Conservation (phyloP, 2,329 filamentous ascomycete species). For the Uncinocarpus reesii region DNA sequence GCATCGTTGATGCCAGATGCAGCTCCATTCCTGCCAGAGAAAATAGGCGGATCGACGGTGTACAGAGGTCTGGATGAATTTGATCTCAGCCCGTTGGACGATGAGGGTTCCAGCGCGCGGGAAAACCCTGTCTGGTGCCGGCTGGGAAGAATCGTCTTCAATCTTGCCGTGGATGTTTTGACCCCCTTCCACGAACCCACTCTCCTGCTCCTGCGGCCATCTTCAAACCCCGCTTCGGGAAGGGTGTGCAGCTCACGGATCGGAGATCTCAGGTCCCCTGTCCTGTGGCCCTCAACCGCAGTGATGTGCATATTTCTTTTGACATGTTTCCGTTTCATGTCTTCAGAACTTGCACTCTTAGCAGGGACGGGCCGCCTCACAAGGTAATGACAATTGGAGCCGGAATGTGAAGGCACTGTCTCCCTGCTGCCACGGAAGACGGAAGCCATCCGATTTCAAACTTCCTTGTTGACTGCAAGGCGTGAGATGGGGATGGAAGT, state of each 20-base stretch:
- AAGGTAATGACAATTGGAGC: too few species aligned
- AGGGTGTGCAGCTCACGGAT: not conserved
- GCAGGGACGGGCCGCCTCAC: too few species aligned
- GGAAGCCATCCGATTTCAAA: slow-evolving; percentile 6
- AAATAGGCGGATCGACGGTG: too few species aligned
- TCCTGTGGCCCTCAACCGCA: too few species aligned
- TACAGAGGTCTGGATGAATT: too few species aligned
- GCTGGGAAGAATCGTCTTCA: not conserved
- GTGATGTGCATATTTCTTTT: not conserved
- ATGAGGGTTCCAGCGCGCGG: not conserved
- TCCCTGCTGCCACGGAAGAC: not conserved
- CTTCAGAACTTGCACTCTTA: too few species aligned
- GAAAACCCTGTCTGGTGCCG: not conserved
- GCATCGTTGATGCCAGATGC: too few species aligned
- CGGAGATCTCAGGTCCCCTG: slow-evolving; percentile 1
- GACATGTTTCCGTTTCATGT: not conserved
- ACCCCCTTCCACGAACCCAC: not conserved
- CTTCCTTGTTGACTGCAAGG: not conserved
- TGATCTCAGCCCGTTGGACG: not conserved
- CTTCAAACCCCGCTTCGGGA: not conserved
- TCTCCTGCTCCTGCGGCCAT: too few species aligned
- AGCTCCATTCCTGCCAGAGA: not conserved
- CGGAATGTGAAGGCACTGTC: too few species aligned
- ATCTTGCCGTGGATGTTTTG: not conserved
- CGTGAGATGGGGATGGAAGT: slow-evolving; percentile 4